Base-by-base conservation (phyloP, 352 stramenopile species). In the Phytophthora vignae region DNA sequence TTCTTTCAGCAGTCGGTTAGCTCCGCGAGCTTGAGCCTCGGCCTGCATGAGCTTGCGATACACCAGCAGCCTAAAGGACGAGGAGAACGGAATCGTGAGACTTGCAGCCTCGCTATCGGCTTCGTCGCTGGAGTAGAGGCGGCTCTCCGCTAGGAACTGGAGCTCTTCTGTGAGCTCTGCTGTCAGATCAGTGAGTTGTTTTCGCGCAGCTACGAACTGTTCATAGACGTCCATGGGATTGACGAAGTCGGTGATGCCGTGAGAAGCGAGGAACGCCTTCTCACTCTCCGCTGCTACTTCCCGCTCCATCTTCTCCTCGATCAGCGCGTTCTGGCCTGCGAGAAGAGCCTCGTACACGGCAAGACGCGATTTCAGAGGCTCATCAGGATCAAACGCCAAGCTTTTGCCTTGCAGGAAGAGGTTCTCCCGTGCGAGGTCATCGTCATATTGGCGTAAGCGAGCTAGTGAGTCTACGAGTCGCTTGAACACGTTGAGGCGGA, bases 221-320 rank as follows among this genome's bases (percentile, higher is more conserved):
- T 77, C 67, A 21, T 77, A 64, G 4, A 83, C 46, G 2, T 60
- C 61, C 54, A 76, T 71, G 0, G 66, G 61, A 56, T 12, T 69
- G 2, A 57, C 67, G 38, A 80, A 65, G 2, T 22, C 8, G 17
- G 82, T 48, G 10, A 60, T 60, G n/a, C 55, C 69, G 27, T 90
- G 59, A 4, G 61, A 60, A 53, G 74, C 67, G 0, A 87, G 58
- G n/a, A 76, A 80, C 5, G 62, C 73, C 9, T 67, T 73, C 54
- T 88, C 77, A 22, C 70, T 72, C 38, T 70, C 74, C 1, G 75
- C 14, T 17, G 72, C 60, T 7, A 88, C 52, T 40, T 92, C 80
- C 0, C 82, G 73, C 67, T 88, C 69, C 71, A 90, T 76, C 55
- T 87, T 88, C 53, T 90, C 85, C 14, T 92, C 85, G 6, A 89